Conservation (phyloP, 2,329 filamentous ascomycete species). For the Pseudocercospora fuligena region DNA sequence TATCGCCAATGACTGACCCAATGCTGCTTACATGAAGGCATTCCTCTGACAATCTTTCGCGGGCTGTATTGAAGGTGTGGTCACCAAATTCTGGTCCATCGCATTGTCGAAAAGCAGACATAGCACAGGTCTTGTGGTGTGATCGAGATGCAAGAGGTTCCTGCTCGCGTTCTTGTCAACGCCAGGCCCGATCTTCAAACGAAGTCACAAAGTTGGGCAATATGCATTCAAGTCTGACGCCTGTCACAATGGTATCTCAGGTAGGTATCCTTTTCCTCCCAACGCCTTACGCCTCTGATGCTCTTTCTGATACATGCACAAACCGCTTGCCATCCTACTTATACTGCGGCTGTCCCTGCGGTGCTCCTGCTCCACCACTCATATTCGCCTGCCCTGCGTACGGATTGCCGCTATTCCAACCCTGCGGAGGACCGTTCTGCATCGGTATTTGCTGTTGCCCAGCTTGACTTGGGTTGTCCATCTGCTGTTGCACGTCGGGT, state of each 20-base stretch:
- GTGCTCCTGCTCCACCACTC: constrained; percentile 20
- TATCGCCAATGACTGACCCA: too few species aligned
- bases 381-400: constrained; percentile 20
- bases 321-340: constrained; percentile 10
- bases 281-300: not conserved
- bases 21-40: too few species aligned
- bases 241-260: not conserved
- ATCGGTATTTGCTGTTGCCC: constrained; percentile 37
- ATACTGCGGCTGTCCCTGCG: constrained; percentile 21
- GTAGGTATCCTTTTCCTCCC: not conserved
- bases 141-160: too few species aligned
- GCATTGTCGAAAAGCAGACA: too few species aligned
- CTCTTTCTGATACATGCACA: constrained; percentile 2
- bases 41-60: too few species aligned
- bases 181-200: too few species aligned
- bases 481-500: constrained; percentile 45
- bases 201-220: not conserved
- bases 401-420: constrained; percentile 32
- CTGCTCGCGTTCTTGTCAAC: too few species aligned
- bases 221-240: not conserved
- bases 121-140: too few species aligned
- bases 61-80: too few species aligned
- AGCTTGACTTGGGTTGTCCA: constrained; percentile 35
- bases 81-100: too few species aligned
- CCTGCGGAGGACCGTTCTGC: constrained; percentile 38